Percentiles rank a stretch among this genome's conserved stretches.
These are phyloP conservation scores for Fusarium sp. DNA, from an alignment of 2,329 filamentous ascomycete species.

Conservation along the genomic window DNA sequence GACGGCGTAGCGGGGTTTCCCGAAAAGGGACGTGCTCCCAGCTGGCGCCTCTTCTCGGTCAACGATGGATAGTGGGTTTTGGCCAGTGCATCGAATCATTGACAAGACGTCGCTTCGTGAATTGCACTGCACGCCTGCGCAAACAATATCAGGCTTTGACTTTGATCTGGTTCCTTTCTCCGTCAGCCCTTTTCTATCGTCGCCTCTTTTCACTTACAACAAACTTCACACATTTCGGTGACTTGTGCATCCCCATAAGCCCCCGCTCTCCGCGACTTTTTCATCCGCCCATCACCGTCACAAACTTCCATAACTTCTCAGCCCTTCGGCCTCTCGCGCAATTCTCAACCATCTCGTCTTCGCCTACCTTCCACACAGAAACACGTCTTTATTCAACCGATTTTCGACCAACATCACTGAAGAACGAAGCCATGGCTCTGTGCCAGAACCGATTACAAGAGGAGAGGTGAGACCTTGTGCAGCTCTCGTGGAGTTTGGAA, in stretches of 20 bases:
- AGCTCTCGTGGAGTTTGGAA: background rate
- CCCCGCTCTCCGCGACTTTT: slow-evolving; percentile 1
- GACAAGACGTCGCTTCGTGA: slow-evolving; percentile 42
- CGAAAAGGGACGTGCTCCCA: slow-evolving; percentile 19
- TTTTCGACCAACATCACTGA: slow-evolving; percentile 1
- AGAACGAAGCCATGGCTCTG: slow-evolving; percentile 78
- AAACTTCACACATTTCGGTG: background rate
- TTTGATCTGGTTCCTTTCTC: slow-evolving; percentile 32
- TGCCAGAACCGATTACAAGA: slow-evolving; percentile 91
- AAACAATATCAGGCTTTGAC: slow-evolving; percentile 33
- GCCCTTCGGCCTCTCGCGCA: slow-evolving; percentile 20
- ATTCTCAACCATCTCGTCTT: slow-evolving; percentile 18
- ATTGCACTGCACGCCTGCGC: slow-evolving; percentile 36
- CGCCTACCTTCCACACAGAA: slow-evolving; percentile 24
- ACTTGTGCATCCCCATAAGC: background rate
- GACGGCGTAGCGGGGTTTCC: slow-evolving; percentile 33
- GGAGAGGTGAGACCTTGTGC: slow-evolving; percentile 75
- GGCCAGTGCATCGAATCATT: slow-evolving; percentile 48
- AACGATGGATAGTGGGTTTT: slow-evolving; percentile 37
- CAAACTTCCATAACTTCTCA: slow-evolving; percentile 10
- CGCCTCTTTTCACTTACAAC: slow-evolving; percentile 1
- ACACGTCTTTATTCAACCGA: slow-evolving; percentile 15
- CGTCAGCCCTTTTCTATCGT: slow-evolving; percentile 5
- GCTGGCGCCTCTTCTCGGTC: slow-evolving; percentile 40
- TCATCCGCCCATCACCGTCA: slow-evolving; percentile 2